phyloP scores from a whole-genome alignment of 345 rosid species.

The Gossypium australe region DNA sequence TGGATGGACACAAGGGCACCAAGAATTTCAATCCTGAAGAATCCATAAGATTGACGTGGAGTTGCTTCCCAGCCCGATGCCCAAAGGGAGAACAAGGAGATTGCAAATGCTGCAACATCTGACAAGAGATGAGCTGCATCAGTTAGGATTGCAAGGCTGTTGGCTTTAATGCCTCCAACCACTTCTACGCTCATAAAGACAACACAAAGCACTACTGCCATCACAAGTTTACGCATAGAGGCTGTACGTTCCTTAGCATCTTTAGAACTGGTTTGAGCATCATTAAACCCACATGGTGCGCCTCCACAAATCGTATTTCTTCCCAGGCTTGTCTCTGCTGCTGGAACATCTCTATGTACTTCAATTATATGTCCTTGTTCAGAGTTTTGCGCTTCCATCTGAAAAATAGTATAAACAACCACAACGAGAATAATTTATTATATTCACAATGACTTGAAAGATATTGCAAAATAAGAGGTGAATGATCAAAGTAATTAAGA shows the following conservation, averaged over 20 bases:
- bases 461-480: not conserved
- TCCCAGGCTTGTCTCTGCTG: not conserved
- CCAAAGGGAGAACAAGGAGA: slow-evolving; percentile 2
- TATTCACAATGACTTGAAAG: too few species aligned
- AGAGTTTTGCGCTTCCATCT: slow-evolving; percentile 42
- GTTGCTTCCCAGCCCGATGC: slow-evolving; percentile 66
- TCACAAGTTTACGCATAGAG: not conserved
- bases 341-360: not conserved
- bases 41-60: slow-evolving; percentile 63
- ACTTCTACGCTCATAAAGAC: slow-evolving; percentile 65
- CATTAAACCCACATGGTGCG: slow-evolving; percentile 54
- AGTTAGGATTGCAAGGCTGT: slow-evolving; percentile 59
- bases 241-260: not conserved
- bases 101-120: slow-evolving; percentile 55
- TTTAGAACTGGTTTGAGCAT: slow-evolving; percentile 32
- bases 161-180: slow-evolving; percentile 60
- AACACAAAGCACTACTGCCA: not conserved
- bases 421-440: not conserved
- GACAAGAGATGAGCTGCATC: slow-evolving; percentile 67
- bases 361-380: slow-evolving; percentile 25
- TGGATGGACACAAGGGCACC: slow-evolving; percentile 62
- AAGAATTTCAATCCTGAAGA: slow-evolving; percentile 41
- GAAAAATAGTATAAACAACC: slow-evolving; percentile 16
- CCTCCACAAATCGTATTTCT: slow-evolving; percentile 39
- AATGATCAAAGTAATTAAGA: not conserved